phyloP scores from a whole-genome alignment of 257 asterid species.

The Fraxinus pennsylvanica region DNA sequence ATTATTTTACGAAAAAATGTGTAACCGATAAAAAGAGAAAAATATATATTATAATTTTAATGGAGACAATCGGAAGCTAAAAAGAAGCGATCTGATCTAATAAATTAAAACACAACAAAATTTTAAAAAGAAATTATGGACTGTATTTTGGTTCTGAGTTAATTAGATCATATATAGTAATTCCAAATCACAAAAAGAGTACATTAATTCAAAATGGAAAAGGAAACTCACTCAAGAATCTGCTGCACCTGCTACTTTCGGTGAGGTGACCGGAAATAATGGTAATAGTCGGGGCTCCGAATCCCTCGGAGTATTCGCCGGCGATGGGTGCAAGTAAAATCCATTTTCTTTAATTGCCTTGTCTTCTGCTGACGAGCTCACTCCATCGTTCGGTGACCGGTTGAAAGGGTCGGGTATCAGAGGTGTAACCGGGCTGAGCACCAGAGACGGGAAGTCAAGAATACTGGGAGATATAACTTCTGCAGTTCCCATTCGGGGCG shows the following conservation, averaged over 20 bases:
- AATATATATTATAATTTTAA: no score
- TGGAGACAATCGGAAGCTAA: no score
- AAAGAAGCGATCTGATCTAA: neutral
- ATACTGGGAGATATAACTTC: conserved; percentile 79
- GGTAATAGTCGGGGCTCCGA: conserved; percentile 85
- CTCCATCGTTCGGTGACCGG: conserved; percentile 35
- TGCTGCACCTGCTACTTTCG: conserved; percentile 55
- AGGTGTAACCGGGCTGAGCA: conserved; percentile 88
- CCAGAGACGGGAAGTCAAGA: conserved; percentile 81
- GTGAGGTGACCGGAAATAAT: conserved; percentile 81
- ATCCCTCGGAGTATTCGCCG: conserved; percentile 74
- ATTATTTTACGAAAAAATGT: no score
- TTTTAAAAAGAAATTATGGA: neutral
- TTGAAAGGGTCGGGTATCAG: conserved; percentile 82
- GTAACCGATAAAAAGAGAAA: no score
- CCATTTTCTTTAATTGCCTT: conserved; percentile 75
- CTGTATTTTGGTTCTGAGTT: neutral
- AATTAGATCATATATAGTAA: no score
- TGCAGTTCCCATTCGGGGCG: conserved; percentile 59
- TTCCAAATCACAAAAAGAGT: no score
- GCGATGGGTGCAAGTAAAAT: conserved; percentile 82
- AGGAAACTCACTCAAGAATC: conserved; percentile 46
- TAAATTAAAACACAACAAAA: neutral
- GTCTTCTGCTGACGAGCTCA: conserved; percentile 62
- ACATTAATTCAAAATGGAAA: neutral